These are phyloP conservation scores for Phytopythium sindhum DNA, from an alignment of 352 stramenopile species.

Conservation along the genomic window DNA sequence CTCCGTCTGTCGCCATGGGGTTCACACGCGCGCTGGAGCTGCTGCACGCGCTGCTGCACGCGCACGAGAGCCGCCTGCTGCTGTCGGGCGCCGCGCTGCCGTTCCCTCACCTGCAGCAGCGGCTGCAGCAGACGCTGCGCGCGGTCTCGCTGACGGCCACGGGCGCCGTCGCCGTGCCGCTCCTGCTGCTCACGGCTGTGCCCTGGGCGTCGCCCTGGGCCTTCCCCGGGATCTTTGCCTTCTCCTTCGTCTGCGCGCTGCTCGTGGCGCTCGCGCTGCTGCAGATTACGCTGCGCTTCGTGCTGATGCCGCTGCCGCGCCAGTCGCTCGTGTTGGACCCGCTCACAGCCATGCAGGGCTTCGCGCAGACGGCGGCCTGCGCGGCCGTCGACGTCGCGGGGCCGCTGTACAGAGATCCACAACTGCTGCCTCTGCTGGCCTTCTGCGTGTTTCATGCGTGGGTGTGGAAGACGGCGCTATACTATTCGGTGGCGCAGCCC, in stretches of 20 bases:
- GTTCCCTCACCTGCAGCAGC: conserved; percentile 49
- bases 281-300: conserved; percentile 41
- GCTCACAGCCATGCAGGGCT: conserved; percentile 15
- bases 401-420: conserved; percentile 37
- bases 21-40: conserved; percentile 48
- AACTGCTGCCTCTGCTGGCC: conserved; percentile 37
- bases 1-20: conserved; percentile 24
- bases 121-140: conserved; percentile 47
- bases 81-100: conserved; percentile 11
- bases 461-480: conserved; percentile 46
- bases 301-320: conserved; percentile 34
- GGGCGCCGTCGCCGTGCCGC: conserved; percentile 11
- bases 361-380: conserved; percentile 36
- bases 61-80: conserved; percentile 14
- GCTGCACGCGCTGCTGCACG: conserved; percentile 36
- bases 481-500: conserved; percentile 23
- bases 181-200: conserved; percentile 26
- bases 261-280: conserved; percentile 20
- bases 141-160: conserved; percentile 36
- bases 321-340: conserved; percentile 21
- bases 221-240: conserved; percentile 22
- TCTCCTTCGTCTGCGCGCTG: conserved; percentile 19
- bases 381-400: conserved; percentile 23
- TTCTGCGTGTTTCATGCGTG: conserved; percentile 46
- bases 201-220: conserved; percentile 30